phyloP scores from a whole-genome alignment of 139 green algal genomes.

The Marvania coccoides region DNA sequence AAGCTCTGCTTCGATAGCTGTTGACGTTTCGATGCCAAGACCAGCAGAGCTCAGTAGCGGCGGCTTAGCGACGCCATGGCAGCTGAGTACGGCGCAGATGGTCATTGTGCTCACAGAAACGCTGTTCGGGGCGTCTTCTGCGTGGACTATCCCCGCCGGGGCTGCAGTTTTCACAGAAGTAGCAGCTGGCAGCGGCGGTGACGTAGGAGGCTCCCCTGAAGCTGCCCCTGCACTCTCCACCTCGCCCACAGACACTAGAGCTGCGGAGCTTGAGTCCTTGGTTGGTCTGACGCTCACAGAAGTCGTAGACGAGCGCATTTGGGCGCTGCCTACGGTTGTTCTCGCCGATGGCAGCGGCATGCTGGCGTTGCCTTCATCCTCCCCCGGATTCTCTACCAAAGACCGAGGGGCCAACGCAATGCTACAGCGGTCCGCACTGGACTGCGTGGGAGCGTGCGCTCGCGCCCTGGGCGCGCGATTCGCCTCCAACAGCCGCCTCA shows the following conservation, averaged over 20 bases:
- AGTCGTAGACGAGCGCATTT: constrained; percentile 20
- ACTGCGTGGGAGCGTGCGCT: constrained; percentile 42
- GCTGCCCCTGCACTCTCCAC: background rate
- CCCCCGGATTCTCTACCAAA: background rate
- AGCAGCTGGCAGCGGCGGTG: background rate
- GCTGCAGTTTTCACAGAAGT: background rate
- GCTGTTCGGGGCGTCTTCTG: constrained; percentile 47
- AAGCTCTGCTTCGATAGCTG: too few species aligned
- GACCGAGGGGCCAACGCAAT: constrained; percentile 56
- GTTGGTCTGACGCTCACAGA: constrained; percentile 4
- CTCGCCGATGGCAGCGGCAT: background rate
- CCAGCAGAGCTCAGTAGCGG: too few species aligned
- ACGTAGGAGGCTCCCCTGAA: background rate
- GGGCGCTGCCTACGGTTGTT: constrained; percentile 27
- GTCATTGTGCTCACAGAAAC: constrained; percentile 45
- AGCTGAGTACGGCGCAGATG: constrained; percentile 27
- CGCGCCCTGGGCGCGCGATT: constrained; percentile 37
- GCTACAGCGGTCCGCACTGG: constrained; percentile 39
- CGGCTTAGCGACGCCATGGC: constrained; percentile 36
- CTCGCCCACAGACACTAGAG: background rate
- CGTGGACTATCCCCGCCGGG: too few species aligned
- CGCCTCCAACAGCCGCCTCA: constrained; percentile 27
- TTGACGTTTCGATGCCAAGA: too few species aligned
- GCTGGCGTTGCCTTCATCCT: background rate
- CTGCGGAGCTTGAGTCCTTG: constrained; percentile 23